Evolutionary conservation across 306 rosid species (phyloP).

Genomic region (Fragaria iinumae): DNA sequence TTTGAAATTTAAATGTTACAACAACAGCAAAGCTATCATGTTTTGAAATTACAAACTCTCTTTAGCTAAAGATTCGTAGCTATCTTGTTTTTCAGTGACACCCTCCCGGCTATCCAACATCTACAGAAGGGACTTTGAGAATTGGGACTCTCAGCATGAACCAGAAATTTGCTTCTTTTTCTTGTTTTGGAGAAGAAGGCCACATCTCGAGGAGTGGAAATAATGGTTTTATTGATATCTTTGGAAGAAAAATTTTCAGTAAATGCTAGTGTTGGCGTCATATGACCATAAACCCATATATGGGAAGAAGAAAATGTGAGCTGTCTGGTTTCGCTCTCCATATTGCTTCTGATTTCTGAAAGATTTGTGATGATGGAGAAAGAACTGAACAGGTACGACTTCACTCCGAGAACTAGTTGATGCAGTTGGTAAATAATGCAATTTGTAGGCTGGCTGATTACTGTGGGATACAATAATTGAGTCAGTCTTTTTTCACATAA

Average conservation of each 20-base stretch:
- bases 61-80: too few species aligned
- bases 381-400: not conserved
- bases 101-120: not conserved
- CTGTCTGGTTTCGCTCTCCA: not conserved
- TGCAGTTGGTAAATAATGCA: not conserved
- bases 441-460: not conserved
- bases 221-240: too few species aligned
- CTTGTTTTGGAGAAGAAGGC: slow-evolving; percentile 7
- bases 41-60: too few species aligned
- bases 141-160: not conserved
- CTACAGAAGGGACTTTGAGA: not conserved
- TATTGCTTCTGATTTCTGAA: not conserved
- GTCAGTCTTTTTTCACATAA: not conserved
- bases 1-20: too few species aligned
- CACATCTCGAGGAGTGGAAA: not conserved
- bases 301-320: slow-evolving; percentile 1
- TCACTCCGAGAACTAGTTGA: not conserved
- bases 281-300: not conserved
- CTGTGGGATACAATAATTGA: not conserved
- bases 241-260: not conserved
- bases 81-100: not conserved
- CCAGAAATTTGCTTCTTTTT: not conserved
- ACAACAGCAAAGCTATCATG: too few species aligned
- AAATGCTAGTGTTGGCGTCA: not conserved
- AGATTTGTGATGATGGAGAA: not conserved